Percentiles rank a stretch among this genome's conserved stretches.
phyloP scores from a whole-genome alignment of 2,329 filamentous ascomycete genomes.

The Ascosphaera apis region DNA sequence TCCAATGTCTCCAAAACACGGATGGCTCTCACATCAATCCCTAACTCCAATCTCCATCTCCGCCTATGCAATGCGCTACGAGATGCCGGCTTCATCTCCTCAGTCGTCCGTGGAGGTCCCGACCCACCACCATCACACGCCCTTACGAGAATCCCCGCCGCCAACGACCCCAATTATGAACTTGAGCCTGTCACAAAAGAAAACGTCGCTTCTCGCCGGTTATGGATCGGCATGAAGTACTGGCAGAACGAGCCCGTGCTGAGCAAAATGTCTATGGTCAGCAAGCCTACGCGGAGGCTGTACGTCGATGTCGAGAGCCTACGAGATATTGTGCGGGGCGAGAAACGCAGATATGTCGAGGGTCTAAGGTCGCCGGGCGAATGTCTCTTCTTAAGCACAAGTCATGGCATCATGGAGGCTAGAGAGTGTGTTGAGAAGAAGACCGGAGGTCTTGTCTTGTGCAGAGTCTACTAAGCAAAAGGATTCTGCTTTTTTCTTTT shows the following conservation, averaged over 20 bases:
- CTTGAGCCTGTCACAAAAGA: constrained; percentile 35
- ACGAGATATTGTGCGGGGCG: constrained; percentile 42
- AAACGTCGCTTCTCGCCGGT: constrained; percentile 50
- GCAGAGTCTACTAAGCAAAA: constrained; percentile 48
- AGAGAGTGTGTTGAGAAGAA: constrained; percentile 62
- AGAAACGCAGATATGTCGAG: constrained; percentile 40
- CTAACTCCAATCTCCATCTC: constrained; percentile 61
- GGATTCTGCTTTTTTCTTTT: too few species aligned
- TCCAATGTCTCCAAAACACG: constrained; percentile 73
- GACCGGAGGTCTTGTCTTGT: constrained; percentile 59
- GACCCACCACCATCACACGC: constrained; percentile 30
- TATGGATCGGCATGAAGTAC: constrained; percentile 87
- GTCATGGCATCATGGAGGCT: constrained; percentile 54
- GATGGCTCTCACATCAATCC: constrained; percentile 62
- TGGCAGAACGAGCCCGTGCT: constrained; percentile 64
- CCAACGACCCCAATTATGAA: constrained; percentile 15
- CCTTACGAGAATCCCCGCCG: constrained; percentile 26
- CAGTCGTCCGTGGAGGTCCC: constrained; percentile 50
- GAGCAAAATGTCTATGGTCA: constrained; percentile 39
- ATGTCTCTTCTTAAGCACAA: constrained; percentile 57
- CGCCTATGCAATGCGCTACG: constrained; percentile 53
- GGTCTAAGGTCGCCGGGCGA: constrained; percentile 58
- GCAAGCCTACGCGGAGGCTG: constrained; percentile 51
- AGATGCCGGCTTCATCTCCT: constrained; percentile 58
- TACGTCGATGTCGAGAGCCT: constrained; percentile 41